Evolutionary conservation across 495 filamentous ascomycete species (phyloP).

Genomic region (Penicillium cosmopolitanum): DNA sequence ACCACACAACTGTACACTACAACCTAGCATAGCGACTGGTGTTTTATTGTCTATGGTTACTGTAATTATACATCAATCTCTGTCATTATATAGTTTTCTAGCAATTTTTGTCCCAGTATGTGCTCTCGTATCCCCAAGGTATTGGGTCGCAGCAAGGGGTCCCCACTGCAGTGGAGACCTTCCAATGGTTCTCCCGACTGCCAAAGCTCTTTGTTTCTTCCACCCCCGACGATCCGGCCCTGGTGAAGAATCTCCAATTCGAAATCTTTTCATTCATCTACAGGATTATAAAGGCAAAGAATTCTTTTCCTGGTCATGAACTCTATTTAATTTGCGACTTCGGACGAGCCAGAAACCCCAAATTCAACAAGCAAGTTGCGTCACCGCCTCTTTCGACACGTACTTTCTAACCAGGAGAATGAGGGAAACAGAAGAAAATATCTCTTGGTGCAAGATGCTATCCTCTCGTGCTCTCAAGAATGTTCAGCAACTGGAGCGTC

Average conservation of each 20-base stretch:
- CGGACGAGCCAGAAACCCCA: neutral
- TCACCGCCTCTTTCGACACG: conserved; percentile 7
- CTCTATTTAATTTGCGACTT: neutral
- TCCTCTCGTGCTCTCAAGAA: conserved; percentile 36
- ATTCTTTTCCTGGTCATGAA: neutral
- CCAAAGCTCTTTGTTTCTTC: conserved; percentile 4
- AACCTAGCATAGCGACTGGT: conserved; percentile 39
- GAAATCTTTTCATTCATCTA: neutral
- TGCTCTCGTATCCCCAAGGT: neutral
- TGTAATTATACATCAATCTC: conserved; percentile 17
- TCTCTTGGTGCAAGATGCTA: conserved; percentile 28
- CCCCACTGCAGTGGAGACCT: conserved; percentile 6
- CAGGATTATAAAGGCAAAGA: neutral
- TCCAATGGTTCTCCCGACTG: neutral
- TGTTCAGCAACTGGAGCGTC: conserved; percentile 24
- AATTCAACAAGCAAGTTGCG: conserved; percentile 2
- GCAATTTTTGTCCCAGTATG: neutral
- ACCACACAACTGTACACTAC: conserved; percentile 16
- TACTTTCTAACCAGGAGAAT: too few species aligned
- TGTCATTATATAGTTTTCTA: neutral
- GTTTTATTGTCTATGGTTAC: conserved; percentile 20
- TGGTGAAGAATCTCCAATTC: conserved; percentile 4
- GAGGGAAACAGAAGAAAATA: too few species aligned
- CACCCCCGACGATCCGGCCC: neutral
- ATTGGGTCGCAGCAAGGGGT: neutral